These are phyloP conservation scores for Picocystis sp. DNA, from an alignment of 163 green algal species.

Conservation along the genomic window DNA sequence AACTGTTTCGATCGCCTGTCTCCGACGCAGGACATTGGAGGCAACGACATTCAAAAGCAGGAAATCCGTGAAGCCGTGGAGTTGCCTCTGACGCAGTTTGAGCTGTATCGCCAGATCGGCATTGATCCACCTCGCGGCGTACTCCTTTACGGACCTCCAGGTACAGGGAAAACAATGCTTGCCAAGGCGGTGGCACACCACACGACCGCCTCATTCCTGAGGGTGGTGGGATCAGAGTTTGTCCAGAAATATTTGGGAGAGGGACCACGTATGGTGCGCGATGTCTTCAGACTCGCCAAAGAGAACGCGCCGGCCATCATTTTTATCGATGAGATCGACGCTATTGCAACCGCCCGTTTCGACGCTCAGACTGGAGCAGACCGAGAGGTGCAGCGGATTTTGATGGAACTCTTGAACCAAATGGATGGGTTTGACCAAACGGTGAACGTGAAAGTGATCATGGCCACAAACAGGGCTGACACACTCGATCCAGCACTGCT, in stretches of 20 bases:
- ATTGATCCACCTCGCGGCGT: conserved; percentile 79
- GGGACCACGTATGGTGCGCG: conserved; percentile 92
- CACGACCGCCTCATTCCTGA: conserved; percentile 95
- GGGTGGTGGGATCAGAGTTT: conserved; percentile 96
- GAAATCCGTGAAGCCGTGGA: conserved; percentile 98
- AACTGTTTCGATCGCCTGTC: neutral
- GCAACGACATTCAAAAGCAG: conserved; percentile 98
- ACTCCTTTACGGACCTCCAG: conserved; percentile 68
- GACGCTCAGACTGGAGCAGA: conserved; percentile 87
- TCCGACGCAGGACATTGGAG: conserved; percentile 78
- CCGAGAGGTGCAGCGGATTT: conserved; percentile 92
- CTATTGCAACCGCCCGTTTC: conserved; percentile 94
- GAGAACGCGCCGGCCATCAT: conserved; percentile 97
- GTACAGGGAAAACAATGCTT: conserved; percentile 98
- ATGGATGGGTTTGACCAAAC: conserved; percentile 99
- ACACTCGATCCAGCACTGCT: conserved; percentile 93
- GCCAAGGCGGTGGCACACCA: conserved; percentile 97
- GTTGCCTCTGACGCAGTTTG: conserved; percentile 85
- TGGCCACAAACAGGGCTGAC: conserved; percentile 94
- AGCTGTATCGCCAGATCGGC: conserved; percentile 82
- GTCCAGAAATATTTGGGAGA: conserved; percentile 99
- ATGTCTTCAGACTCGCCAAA: conserved; percentile 97
- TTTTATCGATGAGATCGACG: conserved; percentile 98
- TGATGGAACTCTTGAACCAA: conserved; percentile 99
- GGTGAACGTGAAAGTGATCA: conserved; percentile 99